A percentile compares a stretch with the other conserved stretches of the same genome.
phyloP scores from a whole-genome alignment of 805 yeast species.

The Dipodascus albidus region DNA sequence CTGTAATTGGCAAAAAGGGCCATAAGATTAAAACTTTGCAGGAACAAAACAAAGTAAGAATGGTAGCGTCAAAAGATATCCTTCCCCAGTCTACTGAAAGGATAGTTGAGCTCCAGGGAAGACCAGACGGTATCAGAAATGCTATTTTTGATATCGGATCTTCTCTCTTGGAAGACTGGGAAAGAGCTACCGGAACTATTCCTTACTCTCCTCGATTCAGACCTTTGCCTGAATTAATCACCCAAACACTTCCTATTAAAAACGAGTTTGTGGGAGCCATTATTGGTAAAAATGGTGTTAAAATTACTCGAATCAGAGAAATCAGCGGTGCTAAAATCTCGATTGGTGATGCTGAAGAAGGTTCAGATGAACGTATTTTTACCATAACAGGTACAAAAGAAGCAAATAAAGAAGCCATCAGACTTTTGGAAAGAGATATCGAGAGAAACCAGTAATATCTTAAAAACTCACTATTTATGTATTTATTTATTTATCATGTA shows the following conservation, averaged over 20 bases:
- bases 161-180: conserved; percentile 65
- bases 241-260: conserved; percentile 39
- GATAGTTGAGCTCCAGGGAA: conserved; percentile 78
- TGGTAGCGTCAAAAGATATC: conserved; percentile 80
- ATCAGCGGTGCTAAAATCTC: conserved; percentile 68
- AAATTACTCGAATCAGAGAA: conserved; percentile 78
- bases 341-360: conserved; percentile 49
- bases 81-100: conserved; percentile 77
- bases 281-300: conserved; percentile 74
- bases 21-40: conserved; percentile 68
- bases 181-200: conserved; percentile 50
- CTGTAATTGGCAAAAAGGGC: conserved; percentile 79
- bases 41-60: conserved; percentile 54
- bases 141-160: conserved; percentile 48
- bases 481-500: not conserved
- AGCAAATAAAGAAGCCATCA: conserved; percentile 43
- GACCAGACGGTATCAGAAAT: conserved; percentile 47
- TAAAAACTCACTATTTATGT: not conserved
- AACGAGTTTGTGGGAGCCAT: conserved; percentile 80
- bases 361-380: conserved; percentile 52
- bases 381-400: conserved; percentile 52
- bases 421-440: not conserved
- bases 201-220: conserved; percentile 42
- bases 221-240: conserved; percentile 6
- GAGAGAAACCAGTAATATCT: not conserved